A percentile compares a stretch with the other conserved stretches of the same genome.
Conservation (phyloP, 169 alveolate genomes). For the Cryptosporidium canis region DNA sequence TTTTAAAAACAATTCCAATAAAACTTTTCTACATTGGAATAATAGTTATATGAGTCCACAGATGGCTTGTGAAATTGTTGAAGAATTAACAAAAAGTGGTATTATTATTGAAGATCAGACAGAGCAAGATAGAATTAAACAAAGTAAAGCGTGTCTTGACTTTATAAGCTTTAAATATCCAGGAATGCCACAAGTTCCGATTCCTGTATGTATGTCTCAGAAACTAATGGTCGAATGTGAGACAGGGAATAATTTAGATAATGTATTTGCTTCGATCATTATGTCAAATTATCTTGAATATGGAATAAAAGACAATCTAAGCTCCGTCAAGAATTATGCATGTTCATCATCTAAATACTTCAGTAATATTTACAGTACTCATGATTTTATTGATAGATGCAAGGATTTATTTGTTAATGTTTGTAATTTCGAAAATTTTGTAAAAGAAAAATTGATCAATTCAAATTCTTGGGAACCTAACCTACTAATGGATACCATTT, state of each 20-base stretch:
- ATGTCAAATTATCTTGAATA: neutral
- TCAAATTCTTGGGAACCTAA: neutral
- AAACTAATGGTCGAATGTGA: neutral
- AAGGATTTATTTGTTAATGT: neutral
- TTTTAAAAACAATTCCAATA: neutral
- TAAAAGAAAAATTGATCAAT: neutral
- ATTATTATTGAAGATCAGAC: neutral
- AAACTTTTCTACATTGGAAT: neutral
- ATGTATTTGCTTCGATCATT: conserved; percentile 3
- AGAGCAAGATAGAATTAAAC: neutral
- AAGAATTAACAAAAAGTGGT: neutral
- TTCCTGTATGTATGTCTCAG: conserved; percentile 26
- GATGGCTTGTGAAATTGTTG: conserved; percentile 14
- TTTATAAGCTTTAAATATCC: neutral
- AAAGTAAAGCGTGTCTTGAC: conserved; percentile 6
- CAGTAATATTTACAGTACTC: neutral
- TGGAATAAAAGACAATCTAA: neutral
- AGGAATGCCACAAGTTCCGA: conserved; percentile 17
- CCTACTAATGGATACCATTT: neutral
- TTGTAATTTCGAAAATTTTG: neutral
- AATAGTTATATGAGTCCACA: neutral
- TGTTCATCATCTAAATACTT: neutral
- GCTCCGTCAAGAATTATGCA: neutral
- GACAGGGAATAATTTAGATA: neutral
- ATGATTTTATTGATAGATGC: neutral